Conservation (phyloP, 805 yeast species). For the Brettanomyces custersianus region DNA sequence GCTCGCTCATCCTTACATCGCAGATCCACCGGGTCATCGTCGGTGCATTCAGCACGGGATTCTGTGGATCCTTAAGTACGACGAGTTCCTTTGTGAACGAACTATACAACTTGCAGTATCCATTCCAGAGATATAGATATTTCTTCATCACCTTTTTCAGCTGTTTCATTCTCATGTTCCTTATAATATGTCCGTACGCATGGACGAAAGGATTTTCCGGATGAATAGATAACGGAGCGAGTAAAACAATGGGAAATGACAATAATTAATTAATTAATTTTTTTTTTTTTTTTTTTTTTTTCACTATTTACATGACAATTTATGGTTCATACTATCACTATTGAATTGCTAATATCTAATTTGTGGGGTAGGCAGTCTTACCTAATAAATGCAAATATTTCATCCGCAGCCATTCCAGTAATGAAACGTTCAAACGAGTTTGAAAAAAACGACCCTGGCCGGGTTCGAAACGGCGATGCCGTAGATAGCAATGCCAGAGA, state of each 20-base stretch:
- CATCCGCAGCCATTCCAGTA: too few species aligned
- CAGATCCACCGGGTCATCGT: slow-evolving; percentile 14
- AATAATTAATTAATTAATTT: neutral
- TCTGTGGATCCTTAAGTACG: slow-evolving; percentile 30
- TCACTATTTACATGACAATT: neutral
- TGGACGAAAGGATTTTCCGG: slow-evolving; percentile 51
- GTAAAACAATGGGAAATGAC: too few species aligned
- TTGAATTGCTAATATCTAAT: too few species aligned
- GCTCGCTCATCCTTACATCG: slow-evolving; percentile 7
- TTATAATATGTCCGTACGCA: slow-evolving; percentile 62
- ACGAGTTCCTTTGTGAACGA: slow-evolving; percentile 75
- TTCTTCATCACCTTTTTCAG: slow-evolving; percentile 35
- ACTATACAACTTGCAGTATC: slow-evolving; percentile 25
- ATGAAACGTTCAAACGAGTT: too few species aligned
- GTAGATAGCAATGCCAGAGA: too few species aligned
- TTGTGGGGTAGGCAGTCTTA: too few species aligned
- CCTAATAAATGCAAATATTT: too few species aligned
- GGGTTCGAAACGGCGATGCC: too few species aligned
- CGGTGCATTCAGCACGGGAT: slow-evolving; percentile 18
- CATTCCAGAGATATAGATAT: slow-evolving; percentile 36
- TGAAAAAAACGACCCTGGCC: too few species aligned
- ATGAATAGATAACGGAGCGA: too few species aligned
- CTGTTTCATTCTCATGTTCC: slow-evolving; percentile 40
- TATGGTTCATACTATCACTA: too few species aligned
- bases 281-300: neutral